phyloP scores from a whole-genome alignment of 169 alveolate species.

The Theileria orientalis region DNA sequence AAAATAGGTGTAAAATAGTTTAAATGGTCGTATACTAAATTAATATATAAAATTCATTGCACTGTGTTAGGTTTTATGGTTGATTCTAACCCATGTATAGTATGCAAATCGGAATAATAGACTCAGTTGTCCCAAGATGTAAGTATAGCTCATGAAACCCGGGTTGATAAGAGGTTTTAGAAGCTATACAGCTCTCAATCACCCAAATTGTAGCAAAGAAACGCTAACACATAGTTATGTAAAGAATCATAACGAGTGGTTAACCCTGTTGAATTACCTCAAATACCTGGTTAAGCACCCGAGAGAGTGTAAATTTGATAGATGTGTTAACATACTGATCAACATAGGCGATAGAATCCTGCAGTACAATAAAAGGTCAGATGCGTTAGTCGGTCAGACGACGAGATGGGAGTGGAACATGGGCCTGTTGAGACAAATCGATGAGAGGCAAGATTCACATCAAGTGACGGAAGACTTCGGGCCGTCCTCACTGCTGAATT shows the following conservation, averaged over 20 bases:
- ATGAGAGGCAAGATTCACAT: not conserved
- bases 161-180: too few relatives aligned
- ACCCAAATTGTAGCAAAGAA: too few relatives aligned
- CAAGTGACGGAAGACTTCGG: not conserved
- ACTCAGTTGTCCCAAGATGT: too few relatives aligned
- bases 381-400: not conserved
- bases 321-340: constrained; percentile 31
- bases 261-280: constrained; percentile 24
- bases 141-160: too few relatives aligned
- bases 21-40: too few relatives aligned
- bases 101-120: too few relatives aligned
- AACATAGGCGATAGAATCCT: constrained; percentile 18
- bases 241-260: constrained; percentile 47
- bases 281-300: constrained; percentile 34
- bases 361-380: constrained; percentile 16
- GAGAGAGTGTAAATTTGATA: constrained; percentile 27
- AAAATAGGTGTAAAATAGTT: too few relatives aligned
- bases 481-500: constrained; percentile 15
- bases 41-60: too few relatives aligned
- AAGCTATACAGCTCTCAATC: too few relatives aligned
- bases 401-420: constrained; percentile 22
- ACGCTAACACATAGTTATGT: too few relatives aligned
- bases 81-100: too few relatives aligned
- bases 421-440: constrained; percentile 5
- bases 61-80: too few relatives aligned